phyloP scores from a whole-genome alignment of 192 early-diverging fungal species.

The Coemansia sp. region DNA sequence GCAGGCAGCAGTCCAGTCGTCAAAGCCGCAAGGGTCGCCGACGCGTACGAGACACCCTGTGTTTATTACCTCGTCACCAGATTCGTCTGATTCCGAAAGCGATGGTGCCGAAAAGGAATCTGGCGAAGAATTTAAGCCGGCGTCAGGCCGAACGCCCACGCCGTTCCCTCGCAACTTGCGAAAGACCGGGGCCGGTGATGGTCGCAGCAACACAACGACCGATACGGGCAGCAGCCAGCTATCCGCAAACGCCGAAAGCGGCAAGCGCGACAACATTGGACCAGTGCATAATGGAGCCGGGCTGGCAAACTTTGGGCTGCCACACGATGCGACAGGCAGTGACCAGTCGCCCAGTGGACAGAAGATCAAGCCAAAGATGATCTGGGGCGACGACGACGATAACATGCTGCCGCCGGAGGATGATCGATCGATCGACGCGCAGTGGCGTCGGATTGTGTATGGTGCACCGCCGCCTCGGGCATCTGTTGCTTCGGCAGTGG shows the following conservation, averaged over 20 bases:
- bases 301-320: slow-evolving; percentile 12
- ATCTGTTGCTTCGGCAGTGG: background rate
- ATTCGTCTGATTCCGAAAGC: slow-evolving; percentile 4
- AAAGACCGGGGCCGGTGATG: background rate
- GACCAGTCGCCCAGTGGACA: slow-evolving; percentile 22
- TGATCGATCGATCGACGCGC: slow-evolving; percentile 37
- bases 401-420: slow-evolving; percentile 11
- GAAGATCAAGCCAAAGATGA: slow-evolving; percentile 25
- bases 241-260: background rate
- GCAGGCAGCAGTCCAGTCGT: slow-evolving; percentile 15
- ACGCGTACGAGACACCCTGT: background rate
- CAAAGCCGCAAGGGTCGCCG: background rate
- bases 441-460: slow-evolving; percentile 47
- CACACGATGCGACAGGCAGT: slow-evolving; percentile 6
- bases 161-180: slow-evolving; percentile 32
- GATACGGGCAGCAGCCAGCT: background rate
- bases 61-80: slow-evolving; percentile 6
- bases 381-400: slow-evolving; percentile 45
- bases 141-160: slow-evolving; percentile 29
- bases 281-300: background rate
- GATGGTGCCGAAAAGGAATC: background rate
- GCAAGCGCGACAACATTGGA: background rate
- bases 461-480: slow-evolving; percentile 35
- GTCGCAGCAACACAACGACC: background rate
- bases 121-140: slow-evolving; percentile 17